These are phyloP conservation scores for Nicotiana sylvestris DNA, from an alignment of 257 asterid species.

Conservation along the genomic window DNA sequence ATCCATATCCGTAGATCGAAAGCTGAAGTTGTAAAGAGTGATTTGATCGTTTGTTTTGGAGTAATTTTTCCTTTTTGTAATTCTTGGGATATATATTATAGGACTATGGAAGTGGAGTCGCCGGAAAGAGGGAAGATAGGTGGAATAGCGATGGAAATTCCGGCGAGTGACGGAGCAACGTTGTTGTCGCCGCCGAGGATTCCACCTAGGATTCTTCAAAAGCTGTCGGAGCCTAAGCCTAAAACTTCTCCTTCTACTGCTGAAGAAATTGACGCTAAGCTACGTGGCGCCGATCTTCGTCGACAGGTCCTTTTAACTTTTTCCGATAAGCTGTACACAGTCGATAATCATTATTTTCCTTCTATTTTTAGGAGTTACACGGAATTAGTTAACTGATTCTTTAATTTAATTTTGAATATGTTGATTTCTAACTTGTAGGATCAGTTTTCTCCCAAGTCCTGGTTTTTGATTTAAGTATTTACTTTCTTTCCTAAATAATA, in stretches of 20 bases:
- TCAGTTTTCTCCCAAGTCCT: background rate
- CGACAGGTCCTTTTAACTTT: slow-evolving; percentile 54
- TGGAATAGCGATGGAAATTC: slow-evolving; percentile 74
- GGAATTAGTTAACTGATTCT: background rate
- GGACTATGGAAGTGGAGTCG: slow-evolving; percentile 47
- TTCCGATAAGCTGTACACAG: background rate
- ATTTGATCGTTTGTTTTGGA: slow-evolving; percentile 17
- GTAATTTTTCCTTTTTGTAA: slow-evolving; percentile 18
- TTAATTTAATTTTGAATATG: background rate
- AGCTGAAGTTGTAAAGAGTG: background rate
- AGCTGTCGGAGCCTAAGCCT: slow-evolving; percentile 74
- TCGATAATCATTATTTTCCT: background rate
- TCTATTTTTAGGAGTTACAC: background rate
- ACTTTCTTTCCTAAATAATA: background rate
- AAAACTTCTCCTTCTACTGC: slow-evolving; percentile 56
- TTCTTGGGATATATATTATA: slow-evolving; percentile 5
- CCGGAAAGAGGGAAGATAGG: slow-evolving; percentile 57
- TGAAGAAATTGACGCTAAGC: slow-evolving; percentile 85
- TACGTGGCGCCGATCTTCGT: slow-evolving; percentile 81
- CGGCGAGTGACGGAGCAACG: slow-evolving; percentile 60
- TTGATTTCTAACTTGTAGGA: background rate
- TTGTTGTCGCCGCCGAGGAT: slow-evolving; percentile 75
- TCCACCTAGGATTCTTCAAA: slow-evolving; percentile 73
- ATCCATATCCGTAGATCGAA: background rate
- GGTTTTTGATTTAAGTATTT: background rate